These are phyloP conservation scores for Pseudoturritis turrita DNA, from an alignment of 345 rosid species.

Conservation along the genomic window DNA sequence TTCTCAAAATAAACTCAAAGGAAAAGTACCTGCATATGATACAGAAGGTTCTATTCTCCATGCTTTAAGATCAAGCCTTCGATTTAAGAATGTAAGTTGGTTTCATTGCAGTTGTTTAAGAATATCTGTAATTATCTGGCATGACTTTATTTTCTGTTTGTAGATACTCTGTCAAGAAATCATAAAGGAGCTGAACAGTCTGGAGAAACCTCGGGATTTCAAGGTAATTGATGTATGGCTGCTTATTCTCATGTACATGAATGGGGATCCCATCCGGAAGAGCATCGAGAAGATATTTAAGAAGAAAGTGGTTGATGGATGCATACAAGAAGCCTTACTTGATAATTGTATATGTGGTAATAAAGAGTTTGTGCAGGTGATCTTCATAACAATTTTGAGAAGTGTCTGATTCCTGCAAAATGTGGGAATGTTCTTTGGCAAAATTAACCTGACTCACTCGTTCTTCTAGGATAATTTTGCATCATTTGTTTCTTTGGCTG, in stretches of 20 bases:
- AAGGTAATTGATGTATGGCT: constrained; percentile 82
- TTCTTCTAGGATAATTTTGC: constrained; percentile 60
- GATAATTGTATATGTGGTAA: constrained; percentile 70
- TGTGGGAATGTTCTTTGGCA: not conserved
- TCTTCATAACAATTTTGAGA: not conserved
- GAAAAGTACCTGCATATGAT: constrained; percentile 44
- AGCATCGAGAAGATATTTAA: constrained; percentile 55
- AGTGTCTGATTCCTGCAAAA: constrained; percentile 1
- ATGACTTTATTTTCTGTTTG: constrained; percentile 1
- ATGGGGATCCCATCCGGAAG: constrained; percentile 55
- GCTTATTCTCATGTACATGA: constrained; percentile 59
- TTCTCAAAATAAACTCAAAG: constrained; percentile 55
- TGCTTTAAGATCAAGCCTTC: constrained; percentile 72
- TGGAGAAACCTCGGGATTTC: constrained; percentile 66
- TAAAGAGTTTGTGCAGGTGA: constrained; percentile 65
- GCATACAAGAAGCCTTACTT: constrained; percentile 56
- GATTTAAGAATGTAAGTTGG: constrained; percentile 66
- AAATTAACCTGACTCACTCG: constrained; percentile 11
- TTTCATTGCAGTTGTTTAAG: not conserved
- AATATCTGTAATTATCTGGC: not conserved
- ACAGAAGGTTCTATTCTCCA: constrained; percentile 67
- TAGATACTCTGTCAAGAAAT: constrained; percentile 82
- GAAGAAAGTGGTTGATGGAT: constrained; percentile 67
- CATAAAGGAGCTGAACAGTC: constrained; percentile 57
- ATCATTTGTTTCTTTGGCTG: constrained; percentile 65